Percentiles rank a stretch among this genome's conserved stretches.
These are phyloP conservation scores for Penicillium soppii DNA, from an alignment of 495 filamentous ascomycete genomes.

Conservation along the genomic window DNA sequence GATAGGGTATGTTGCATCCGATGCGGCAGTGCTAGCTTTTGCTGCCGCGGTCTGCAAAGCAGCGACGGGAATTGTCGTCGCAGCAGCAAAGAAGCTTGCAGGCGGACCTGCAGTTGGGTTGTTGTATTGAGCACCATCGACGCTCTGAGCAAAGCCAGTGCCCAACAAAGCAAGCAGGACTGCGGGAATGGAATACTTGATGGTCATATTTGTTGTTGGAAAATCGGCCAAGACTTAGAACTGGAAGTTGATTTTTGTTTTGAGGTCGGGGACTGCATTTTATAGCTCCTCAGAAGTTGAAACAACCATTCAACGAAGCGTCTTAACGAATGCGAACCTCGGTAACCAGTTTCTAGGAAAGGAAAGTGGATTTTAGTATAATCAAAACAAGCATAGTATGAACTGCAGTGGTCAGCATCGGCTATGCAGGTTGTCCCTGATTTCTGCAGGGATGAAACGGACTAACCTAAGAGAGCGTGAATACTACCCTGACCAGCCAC, in stretches of 20 bases:
- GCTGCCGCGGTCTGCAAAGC: constrained; percentile 28
- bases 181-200: background rate
- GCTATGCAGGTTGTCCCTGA: background rate
- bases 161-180: constrained; percentile 10
- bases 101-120: constrained; percentile 27
- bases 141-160: constrained; percentile 16
- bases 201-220: background rate
- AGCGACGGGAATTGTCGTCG: constrained; percentile 22
- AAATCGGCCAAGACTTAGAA: background rate
- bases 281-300: too few relatives aligned
- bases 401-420: background rate
- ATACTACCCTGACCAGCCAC: background rate
- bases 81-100: constrained; percentile 29
- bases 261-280: background rate
- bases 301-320: too few relatives aligned
- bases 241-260: background rate
- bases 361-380: too few relatives aligned
- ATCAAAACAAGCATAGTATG: too few relatives aligned
- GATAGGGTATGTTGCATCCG: constrained; percentile 26
- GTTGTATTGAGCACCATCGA: constrained; percentile 26
- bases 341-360: too few relatives aligned
- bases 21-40: constrained; percentile 21
- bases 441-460: background rate
- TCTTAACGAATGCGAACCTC: too few relatives aligned
- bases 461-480: too few relatives aligned